Conservation (phyloP, 116 monocot genomes). For the Cymodocea nodosa region DNA sequence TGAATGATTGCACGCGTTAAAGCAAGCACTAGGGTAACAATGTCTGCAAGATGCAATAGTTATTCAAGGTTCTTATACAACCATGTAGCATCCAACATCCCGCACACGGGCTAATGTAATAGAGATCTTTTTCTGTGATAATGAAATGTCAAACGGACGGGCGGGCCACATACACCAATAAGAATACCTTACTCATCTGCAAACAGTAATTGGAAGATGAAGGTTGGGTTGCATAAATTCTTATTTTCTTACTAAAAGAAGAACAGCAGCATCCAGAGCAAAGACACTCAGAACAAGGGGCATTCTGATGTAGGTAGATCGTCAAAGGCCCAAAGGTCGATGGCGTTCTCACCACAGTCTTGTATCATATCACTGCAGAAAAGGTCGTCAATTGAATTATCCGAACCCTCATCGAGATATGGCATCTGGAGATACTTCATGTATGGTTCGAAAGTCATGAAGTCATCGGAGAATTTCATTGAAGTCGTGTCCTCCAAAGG, state of each 20-base stretch:
- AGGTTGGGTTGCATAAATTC: not conserved
- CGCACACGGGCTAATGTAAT: too few relatives aligned
- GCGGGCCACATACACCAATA: too few relatives aligned
- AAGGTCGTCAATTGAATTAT: constrained; percentile 18
- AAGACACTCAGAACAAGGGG: constrained; percentile 3
- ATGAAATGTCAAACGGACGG: too few relatives aligned
- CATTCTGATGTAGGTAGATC: constrained; percentile 11
- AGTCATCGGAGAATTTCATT: constrained; percentile 25
- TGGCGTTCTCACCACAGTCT: constrained; percentile 16
- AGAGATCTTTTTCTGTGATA: too few relatives aligned
- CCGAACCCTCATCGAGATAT: constrained; percentile 28
- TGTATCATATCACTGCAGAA: constrained; percentile 24
- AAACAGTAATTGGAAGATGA: not conserved
- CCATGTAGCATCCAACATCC: too few relatives aligned
- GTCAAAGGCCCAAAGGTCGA: constrained; percentile 48
- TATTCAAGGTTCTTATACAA: too few relatives aligned
- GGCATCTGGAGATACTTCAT: constrained; percentile 32
- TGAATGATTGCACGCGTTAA: too few relatives aligned
- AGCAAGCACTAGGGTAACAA: too few relatives aligned
- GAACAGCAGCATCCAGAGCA: not conserved
- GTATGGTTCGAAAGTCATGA: constrained; percentile 43
- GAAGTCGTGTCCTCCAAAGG: constrained; percentile 13
- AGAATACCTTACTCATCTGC: not conserved
- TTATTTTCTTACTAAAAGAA: not conserved
- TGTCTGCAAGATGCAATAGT: too few relatives aligned